These are phyloP conservation scores for Pseudodiploospora longispora DNA, from an alignment of 2,329 filamentous ascomycete genomes.

Conservation along the genomic window DNA sequence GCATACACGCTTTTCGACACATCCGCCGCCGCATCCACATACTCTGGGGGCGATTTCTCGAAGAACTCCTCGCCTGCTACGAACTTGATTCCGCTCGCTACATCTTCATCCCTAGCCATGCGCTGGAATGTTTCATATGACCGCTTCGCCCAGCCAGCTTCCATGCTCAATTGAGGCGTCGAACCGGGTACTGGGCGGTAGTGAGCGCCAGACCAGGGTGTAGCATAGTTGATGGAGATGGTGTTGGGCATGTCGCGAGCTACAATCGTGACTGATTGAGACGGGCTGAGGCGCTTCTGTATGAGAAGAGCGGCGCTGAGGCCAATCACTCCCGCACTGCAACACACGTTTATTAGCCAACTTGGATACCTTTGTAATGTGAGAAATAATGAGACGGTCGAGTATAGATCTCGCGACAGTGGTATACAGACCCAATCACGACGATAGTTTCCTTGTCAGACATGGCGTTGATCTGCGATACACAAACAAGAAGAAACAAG, in stretches of 20 bases:
- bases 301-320: constrained; percentile 36
- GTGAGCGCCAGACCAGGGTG: constrained; percentile 43
- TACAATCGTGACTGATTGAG: constrained; percentile 32
- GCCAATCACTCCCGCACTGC: constrained; percentile 41
- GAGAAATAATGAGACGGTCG: too few species aligned
- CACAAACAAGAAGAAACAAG: too few species aligned
- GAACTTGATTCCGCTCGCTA: constrained; percentile 36
- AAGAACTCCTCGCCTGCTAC: constrained; percentile 41
- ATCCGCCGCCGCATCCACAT: constrained; percentile 24
- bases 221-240: constrained; percentile 40
- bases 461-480: too few species aligned
- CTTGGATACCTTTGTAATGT: too few species aligned
- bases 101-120: constrained; percentile 21
- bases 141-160: constrained; percentile 33
- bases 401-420: too few species aligned
- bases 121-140: constrained; percentile 36
- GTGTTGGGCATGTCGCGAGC: constrained; percentile 40
- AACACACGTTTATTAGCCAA: too few species aligned
- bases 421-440: too few species aligned
- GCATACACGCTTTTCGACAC: constrained; percentile 1
- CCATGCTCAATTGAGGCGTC: constrained; percentile 24
- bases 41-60: constrained; percentile 30
- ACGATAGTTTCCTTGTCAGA: too few species aligned
- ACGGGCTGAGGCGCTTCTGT: constrained; percentile 13
- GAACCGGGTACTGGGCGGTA: constrained; percentile 35